Evolutionary conservation across 106 monocot species (phyloP).

Genomic region (Dioscorea alata): DNA sequence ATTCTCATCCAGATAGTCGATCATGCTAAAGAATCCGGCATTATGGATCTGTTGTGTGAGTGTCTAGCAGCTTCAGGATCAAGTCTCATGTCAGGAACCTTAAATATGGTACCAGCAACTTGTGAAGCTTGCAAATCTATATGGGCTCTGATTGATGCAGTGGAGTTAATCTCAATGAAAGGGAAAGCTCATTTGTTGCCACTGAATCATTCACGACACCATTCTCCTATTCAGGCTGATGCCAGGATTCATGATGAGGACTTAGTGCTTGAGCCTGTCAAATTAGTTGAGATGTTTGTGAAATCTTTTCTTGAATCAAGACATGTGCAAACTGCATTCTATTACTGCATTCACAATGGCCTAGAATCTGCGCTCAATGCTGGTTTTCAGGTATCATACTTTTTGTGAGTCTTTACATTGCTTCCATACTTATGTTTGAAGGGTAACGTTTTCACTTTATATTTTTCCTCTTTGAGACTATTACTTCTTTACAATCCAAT

Average conservation of each 20-base stretch:
- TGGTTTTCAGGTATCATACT: slow-evolving; percentile 25
- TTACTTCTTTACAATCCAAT: no score
- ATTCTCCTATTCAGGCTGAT: slow-evolving; percentile 10
- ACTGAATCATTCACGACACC: slow-evolving; percentile 27
- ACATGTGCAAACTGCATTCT: slow-evolving; percentile 65
- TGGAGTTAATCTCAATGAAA: slow-evolving; percentile 54
- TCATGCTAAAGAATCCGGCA: slow-evolving; percentile 43
- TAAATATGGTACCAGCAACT: slow-evolving; percentile 84
- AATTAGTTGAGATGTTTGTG: slow-evolving; percentile 37
- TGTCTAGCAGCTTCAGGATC: slow-evolving; percentile 66
- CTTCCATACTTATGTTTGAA: no score
- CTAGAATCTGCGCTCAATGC: slow-evolving; percentile 85
- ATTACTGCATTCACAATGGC: slow-evolving; percentile 91
- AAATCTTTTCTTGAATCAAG: slow-evolving; percentile 66
- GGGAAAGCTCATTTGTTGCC: slow-evolving; percentile 41
- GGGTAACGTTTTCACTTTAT: no score
- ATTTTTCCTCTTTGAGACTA: no score
- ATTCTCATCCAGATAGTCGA: slow-evolving; percentile 45
- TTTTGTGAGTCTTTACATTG: no score
- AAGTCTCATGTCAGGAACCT: slow-evolving; percentile 59
- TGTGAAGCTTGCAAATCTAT: slow-evolving; percentile 94
- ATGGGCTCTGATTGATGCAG: slow-evolving; percentile 75
- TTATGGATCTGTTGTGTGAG: slow-evolving; percentile 46
- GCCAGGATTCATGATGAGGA: slow-evolving; percentile 7
- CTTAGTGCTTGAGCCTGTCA: slow-evolving; percentile 23